A percentile compares a stretch with the other conserved stretches of the same genome.
phyloP scores from a whole-genome alignment of 108 stramenopile genomes.

The Aureococcus anophagefferens region DNA sequence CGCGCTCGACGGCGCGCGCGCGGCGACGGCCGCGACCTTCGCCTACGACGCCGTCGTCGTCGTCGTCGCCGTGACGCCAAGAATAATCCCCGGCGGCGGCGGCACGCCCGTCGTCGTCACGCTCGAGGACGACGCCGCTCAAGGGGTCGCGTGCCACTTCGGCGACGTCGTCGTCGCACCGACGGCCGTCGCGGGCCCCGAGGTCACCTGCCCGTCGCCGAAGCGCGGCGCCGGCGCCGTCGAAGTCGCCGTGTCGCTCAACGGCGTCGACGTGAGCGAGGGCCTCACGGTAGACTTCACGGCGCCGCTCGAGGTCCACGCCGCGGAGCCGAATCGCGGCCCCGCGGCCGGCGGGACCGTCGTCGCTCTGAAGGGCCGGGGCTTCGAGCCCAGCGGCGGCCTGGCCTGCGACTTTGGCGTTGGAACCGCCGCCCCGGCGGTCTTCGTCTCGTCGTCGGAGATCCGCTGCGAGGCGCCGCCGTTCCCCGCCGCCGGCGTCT shows the following conservation, averaged over 20 bases:
- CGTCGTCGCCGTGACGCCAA: too few relatives aligned
- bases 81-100: too few relatives aligned
- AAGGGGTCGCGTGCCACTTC: not conserved
- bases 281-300: conserved; percentile 1
- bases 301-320: not conserved
- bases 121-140: too few relatives aligned
- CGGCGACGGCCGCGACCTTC: too few relatives aligned
- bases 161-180: not conserved
- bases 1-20: not conserved
- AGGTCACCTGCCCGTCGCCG: not conserved
- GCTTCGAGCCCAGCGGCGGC: conserved; percentile 6
- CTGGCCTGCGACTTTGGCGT: conserved; percentile 22
- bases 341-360: conserved; percentile 23
- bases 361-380: conserved; percentile 11
- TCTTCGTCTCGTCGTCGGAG: conserved; percentile 6
- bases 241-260: not conserved
- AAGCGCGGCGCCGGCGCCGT: not conserved
- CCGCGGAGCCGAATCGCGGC: conserved; percentile 15
- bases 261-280: not conserved
- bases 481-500: too few relatives aligned
- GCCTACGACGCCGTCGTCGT: too few relatives aligned
- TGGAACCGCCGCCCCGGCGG: conserved; percentile 3
- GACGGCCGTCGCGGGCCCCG: not conserved
- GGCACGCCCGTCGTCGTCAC: too few relatives aligned
- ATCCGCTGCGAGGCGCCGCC: conserved; percentile 21